These are phyloP conservation scores for Saturnispora quitensis DNA, from an alignment of 805 yeast species.

Conservation along the genomic window DNA sequence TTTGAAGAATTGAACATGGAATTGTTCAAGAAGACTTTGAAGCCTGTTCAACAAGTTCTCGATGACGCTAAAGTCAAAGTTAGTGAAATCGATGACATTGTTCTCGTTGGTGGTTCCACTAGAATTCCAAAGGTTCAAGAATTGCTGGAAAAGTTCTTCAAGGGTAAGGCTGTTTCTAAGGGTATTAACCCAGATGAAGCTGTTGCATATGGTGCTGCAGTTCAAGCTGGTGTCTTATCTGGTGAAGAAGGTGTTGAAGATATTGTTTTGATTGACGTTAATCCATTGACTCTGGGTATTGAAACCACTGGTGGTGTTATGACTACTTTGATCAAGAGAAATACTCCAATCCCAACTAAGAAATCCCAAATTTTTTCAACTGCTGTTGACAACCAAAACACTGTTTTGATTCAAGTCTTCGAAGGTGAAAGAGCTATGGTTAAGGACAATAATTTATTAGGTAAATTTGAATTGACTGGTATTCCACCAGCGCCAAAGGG, in stretches of 20 bases:
- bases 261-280: conserved; percentile 83
- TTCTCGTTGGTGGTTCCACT: conserved; percentile 97
- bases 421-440: conserved; percentile 97
- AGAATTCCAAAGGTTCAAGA: conserved; percentile 98
- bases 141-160: conserved; percentile 79
- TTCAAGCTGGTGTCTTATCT: conserved; percentile 94
- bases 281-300: conserved; percentile 90
- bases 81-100: conserved; percentile 87
- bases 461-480: conserved; percentile 78
- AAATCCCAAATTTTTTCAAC: conserved; percentile 94
- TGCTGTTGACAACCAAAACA: conserved; percentile 93
- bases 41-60: conserved; percentile 92
- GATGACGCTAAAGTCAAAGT: conserved; percentile 87
- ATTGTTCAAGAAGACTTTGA: conserved; percentile 86
- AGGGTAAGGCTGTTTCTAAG: conserved; percentile 93
- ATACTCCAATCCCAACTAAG: conserved; percentile 91
- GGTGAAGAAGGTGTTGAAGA: conserved; percentile 94
- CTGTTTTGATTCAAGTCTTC: conserved; percentile 85
- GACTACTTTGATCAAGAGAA: conserved; percentile 92
- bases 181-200: conserved; percentile 99
- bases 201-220: conserved; percentile 99
- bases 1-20: conserved; percentile 94
- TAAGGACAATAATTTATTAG: conserved; percentile 83
- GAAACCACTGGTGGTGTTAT: conserved; percentile 97
- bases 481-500: conserved; percentile 92